Conservation (phyloP, 2,329 filamentous ascomycete species). For the Fusarium redolens region DNA sequence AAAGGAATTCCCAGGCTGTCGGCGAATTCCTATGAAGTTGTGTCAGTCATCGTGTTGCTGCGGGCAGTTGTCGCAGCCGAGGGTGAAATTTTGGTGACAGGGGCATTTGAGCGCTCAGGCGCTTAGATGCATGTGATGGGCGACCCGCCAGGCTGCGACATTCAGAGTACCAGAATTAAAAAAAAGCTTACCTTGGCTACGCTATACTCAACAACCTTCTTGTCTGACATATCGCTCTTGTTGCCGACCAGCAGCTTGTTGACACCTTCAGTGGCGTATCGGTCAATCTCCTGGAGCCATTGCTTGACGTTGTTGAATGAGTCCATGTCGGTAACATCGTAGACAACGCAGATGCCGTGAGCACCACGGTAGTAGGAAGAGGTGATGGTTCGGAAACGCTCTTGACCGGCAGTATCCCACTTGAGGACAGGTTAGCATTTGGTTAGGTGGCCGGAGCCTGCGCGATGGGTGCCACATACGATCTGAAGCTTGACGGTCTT, state of each 20-base stretch:
- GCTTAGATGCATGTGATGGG: conserved; percentile 40
- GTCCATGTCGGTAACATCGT: conserved; percentile 99
- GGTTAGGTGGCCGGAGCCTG: not conserved
- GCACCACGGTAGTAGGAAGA: conserved; percentile 99
- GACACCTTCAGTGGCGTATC: conserved; percentile 98
- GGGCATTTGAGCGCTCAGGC: conserved; percentile 9
- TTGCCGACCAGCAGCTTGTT: conserved; percentile 99
- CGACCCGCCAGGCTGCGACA: conserved; percentile 3
- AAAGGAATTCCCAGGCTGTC: conserved; percentile 99
- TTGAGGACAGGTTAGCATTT: conserved; percentile 52
- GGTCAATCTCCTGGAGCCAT: conserved; percentile 99
- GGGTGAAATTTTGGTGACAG: conserved; percentile 19
- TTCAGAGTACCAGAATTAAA: not conserved
- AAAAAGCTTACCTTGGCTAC: conserved; percentile 86
- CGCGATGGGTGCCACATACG: conserved; percentile 66
- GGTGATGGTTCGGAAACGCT: conserved; percentile 99
- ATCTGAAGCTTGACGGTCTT: conserved; percentile 99
- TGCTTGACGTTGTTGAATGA: conserved; percentile 99
- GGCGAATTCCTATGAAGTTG: conserved; percentile 83
- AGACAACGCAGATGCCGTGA: conserved; percentile 99
- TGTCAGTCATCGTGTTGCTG: conserved; percentile 33
- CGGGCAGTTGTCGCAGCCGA: conserved; percentile 2
- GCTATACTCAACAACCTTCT: conserved; percentile 99
- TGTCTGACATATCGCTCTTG: conserved; percentile 99
- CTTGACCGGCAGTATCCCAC: conserved; percentile 99